Base-by-base conservation (phyloP, 345 rosid genomes). In the Streptanthus diversifolius region DNA sequence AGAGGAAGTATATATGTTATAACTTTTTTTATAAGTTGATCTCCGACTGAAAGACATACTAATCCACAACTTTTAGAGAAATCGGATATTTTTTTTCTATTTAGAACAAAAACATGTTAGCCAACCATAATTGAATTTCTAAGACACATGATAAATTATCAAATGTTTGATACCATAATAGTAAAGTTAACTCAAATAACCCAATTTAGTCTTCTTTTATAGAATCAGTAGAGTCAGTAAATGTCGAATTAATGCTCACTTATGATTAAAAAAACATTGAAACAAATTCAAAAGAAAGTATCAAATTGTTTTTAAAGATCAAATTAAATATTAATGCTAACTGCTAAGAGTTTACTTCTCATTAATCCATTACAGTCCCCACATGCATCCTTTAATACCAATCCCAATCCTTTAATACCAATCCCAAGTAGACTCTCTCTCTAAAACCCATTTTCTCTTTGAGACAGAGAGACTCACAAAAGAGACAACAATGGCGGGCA, bases 341-440 rank as follows among this genome's bases (percentile, higher is more conserved):
- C 39, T 55, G 55, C 68, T 7, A 59, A 68, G 79, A 68, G 69
- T 75, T 75, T 68, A 61, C 64, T 75, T 43, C 51, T 69, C 74
- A 75, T 69, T 68, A 75, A 75, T 62, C 79, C 35, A 75, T 52
- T 64, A 24, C 64, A 68, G 74, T 62, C 65, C 61, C 65, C 74
- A 69, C 79, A 68, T 75, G 79, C 59, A 75, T 19, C 65, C 74
- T 75, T 75, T 61, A 75, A 68, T 75, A 75, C 70, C 63, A 68
- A 53, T 67, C 74, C 55, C 58, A 76, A 41, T 19, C 65, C 74
- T 75, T 75, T 61, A 75, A 68, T 75, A 75, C 70, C 63, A 68
- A 53, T 67, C 74, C 55, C 58, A 76, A 41, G 66, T 5, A 54
- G 15, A 25, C 44, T 17, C 64, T 43, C 49, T 5, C 54, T 40